Conservation (phyloP, 257 asterid species). For the Echites panduratus region DNA sequence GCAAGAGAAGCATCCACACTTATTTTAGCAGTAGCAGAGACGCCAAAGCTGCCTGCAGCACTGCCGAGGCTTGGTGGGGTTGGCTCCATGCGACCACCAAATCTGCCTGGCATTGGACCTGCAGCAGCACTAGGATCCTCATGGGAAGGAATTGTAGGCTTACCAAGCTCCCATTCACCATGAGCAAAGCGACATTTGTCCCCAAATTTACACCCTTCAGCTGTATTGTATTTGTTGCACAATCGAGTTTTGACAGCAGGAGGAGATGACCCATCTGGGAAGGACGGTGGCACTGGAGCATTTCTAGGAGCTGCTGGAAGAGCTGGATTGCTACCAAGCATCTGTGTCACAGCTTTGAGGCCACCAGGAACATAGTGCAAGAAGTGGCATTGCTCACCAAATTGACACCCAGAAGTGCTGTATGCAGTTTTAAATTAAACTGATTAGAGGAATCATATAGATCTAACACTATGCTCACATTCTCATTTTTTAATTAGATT, state of each 20-base stretch:
- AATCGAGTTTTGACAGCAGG: slow-evolving; percentile 60
- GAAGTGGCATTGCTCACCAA: slow-evolving; percentile 82
- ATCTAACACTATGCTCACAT: not conserved
- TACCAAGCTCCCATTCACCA: slow-evolving; percentile 74
- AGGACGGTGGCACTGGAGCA: slow-evolving; percentile 41
- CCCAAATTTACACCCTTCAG: slow-evolving; percentile 78
- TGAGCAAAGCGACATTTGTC: slow-evolving; percentile 76
- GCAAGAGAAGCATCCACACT: slow-evolving; percentile 73
- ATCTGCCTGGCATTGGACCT: slow-evolving; percentile 41
- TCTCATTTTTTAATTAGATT: not conserved
- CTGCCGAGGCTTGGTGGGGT: slow-evolving; percentile 32
- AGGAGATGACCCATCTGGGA: slow-evolving; percentile 49
- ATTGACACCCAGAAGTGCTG: slow-evolving; percentile 76
- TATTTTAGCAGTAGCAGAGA: slow-evolving; percentile 70
- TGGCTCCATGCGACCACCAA: slow-evolving; percentile 42
- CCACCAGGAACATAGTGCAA: slow-evolving; percentile 85
- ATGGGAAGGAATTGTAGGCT: slow-evolving; percentile 37
- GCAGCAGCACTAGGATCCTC: slow-evolving; percentile 50
- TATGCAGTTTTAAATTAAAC: slow-evolving; percentile 5
- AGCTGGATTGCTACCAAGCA: slow-evolving; percentile 76
- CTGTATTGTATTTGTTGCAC: slow-evolving; percentile 55
- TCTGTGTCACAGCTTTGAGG: slow-evolving; percentile 73
- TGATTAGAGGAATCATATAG: slow-evolving; percentile 2
- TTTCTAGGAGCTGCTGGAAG: slow-evolving; percentile 45
- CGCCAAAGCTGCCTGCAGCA: slow-evolving; percentile 55